Base-by-base conservation (phyloP, 257 asterid genomes). In the Primulina huaijiensis region DNA sequence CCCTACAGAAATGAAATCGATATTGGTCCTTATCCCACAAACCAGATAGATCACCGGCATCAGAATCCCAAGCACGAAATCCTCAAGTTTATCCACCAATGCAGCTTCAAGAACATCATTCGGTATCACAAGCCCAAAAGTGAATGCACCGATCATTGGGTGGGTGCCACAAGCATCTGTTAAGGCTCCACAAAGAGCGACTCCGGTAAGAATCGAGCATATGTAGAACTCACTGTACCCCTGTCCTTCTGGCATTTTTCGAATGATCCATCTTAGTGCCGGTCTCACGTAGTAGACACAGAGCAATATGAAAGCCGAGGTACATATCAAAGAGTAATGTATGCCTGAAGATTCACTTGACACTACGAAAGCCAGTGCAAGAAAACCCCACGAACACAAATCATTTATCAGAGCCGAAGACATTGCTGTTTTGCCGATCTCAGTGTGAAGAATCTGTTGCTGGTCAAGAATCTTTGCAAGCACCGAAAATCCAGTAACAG, bases 91-190 rank as follows among this genome's bases (percentile, higher is more conserved):
- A 2, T 91, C 95, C 21, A 87, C 72, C 10, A 91, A 72, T 1
- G 92, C 80, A 9, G 91, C 87, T 74, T 84, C 90, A 40, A 94
- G 95, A 56, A 81, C 86, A 62, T 91, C 92, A 46, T 74, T 82
- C 2, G 97, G 97, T 57, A 94, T 81, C 62, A 83, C 75, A 16
- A 91, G 86, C 19, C 99, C 99, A 66, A 86, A 94, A 30, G 91
- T 46, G 16, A 94, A 88, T 0, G 96, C 95, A 55, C 99, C 99
- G 5, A 94, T 80, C 89, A 94, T 88, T 4, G 99, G 96, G 33
- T 94, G 99, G 6, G 99, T 88, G 1, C 99, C 99, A 12, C 78
- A 81, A 0, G 79, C 73, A 53, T 91, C 97, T 0, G 96, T 80
- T 35, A 89, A 10, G 62, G 82, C 84, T 35, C 96, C 92, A 55